Percentiles rank a stretch among this genome's conserved stretches.
These are phyloP conservation scores for Lycium barbarum DNA, from an alignment of 257 asterid species.

Conservation along the genomic window DNA sequence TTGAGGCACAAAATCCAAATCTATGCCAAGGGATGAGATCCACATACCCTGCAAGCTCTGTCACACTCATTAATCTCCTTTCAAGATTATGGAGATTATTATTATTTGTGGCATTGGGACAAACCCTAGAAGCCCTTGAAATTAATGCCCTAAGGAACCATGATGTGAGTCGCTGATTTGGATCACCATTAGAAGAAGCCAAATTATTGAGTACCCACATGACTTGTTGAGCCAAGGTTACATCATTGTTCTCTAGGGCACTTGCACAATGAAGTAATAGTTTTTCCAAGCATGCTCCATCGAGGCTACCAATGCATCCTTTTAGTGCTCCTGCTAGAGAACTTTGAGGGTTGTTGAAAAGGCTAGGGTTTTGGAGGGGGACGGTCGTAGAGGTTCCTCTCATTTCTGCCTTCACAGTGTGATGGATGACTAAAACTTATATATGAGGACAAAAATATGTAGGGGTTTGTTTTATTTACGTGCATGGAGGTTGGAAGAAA, in stretches of 20 bases:
- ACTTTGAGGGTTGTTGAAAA: constrained; percentile 44
- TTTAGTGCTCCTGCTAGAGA: constrained; percentile 56
- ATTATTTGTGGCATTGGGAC: constrained; percentile 48
- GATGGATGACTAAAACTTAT: not conserved
- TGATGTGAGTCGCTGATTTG: constrained; percentile 75
- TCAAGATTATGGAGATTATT: constrained; percentile 32
- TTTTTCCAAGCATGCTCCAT: constrained; percentile 83
- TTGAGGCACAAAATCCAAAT: constrained; percentile 76
- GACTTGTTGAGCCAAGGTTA: constrained; percentile 81
- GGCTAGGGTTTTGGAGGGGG: constrained; percentile 49
- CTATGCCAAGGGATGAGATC: constrained; percentile 86
- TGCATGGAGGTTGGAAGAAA: not conserved
- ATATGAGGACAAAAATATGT: not conserved
- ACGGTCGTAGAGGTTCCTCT: constrained; percentile 46
- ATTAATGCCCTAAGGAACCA: constrained; percentile 68
- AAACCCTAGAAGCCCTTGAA: constrained; percentile 64
- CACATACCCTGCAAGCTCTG: constrained; percentile 79
- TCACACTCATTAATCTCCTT: constrained; percentile 62
- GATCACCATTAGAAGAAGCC: constrained; percentile 76
- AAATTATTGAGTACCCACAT: constrained; percentile 94
- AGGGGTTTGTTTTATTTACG: not conserved
- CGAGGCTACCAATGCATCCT: constrained; percentile 63
- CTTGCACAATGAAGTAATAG: constrained; percentile 73
- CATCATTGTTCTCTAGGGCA: constrained; percentile 74
- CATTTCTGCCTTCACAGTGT: constrained; percentile 58